Conservation (phyloP, 345 rosid genomes). For the Cochlearia excelsa region DNA sequence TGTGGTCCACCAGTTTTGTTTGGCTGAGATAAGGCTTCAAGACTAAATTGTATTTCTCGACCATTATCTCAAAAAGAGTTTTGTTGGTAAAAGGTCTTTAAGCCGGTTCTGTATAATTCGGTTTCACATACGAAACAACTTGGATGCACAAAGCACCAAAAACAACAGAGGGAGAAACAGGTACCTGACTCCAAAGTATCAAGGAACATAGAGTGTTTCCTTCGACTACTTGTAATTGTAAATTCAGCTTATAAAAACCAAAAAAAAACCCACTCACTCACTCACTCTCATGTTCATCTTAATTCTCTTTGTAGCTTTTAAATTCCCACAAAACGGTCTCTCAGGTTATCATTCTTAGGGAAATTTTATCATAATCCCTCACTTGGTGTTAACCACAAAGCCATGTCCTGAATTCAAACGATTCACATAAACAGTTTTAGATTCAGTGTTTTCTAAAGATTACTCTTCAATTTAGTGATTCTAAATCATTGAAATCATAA, state of each 20-base stretch:
- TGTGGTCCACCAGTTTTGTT: conserved; percentile 33
- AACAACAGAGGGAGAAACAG: neutral
- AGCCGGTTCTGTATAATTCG: too few species aligned
- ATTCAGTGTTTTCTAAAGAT: neutral
- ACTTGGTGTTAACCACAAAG: conserved; percentile 22
- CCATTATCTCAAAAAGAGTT: neutral
- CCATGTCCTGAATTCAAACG: conserved; percentile 25
- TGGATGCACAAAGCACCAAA: neutral
- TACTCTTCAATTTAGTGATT: too few species aligned
- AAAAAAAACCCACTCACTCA: too few species aligned
- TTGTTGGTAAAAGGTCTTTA: too few species aligned
- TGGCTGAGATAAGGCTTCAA: conserved; percentile 17
- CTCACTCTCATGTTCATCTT: conserved; percentile 8
- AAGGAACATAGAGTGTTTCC: conserved; percentile 23
- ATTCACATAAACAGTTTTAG: neutral
- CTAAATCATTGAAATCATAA: neutral
- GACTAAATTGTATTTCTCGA: neutral
- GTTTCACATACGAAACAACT: neutral
- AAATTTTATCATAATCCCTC: conserved; percentile 19
- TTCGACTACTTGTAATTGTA: conserved; percentile 5
- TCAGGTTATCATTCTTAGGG: conserved; percentile 22
- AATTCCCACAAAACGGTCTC: conserved; percentile 11
- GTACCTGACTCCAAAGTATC: neutral
- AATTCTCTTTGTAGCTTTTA: conserved; percentile 20
- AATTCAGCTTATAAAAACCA: too few species aligned